Evolutionary conservation across 2,329 filamentous ascomycete genomes (phyloP), one percentile per base, ranked within the genome.

Genomic region (Alternaria brassicicola): DNA sequence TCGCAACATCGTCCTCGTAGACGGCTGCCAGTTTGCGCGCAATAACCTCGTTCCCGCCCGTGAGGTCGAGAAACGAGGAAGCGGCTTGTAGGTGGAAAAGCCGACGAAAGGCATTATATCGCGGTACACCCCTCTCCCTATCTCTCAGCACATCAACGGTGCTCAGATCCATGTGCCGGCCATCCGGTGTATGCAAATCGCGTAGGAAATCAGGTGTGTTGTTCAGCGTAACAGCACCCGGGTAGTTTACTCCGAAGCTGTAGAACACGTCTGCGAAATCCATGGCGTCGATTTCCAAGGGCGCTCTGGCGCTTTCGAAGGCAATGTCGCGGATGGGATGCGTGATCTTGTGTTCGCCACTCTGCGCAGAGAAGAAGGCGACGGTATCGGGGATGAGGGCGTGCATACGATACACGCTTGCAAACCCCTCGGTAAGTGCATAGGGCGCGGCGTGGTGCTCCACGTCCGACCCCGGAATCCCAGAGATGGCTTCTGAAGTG

Each of bases 101-200:
- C 0, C 79, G 76, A 0, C 81, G 78, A 71, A 83, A 83, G 30
- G 74, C 62, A 65, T 77, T 78, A 71, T 83, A 82, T 0, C 80
- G 74, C 0, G 80, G 80, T 3, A 82, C 78, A 21, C 80, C 80
- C 15, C 81, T 77, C 64, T 83, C 80, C 25, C 81, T 77, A 59
- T 83, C 80, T 2, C 81, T 76, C 1, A 83, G 70, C 52, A 83
- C 79, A 57, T 83, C 80, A 19, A 83, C 72, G 6, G 80, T 81
- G 17, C 77, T 80, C 58, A 83, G 65, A 61, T 83, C 80, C 9
- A 77, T 70, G 21, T 73, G 73, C 8, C 75, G 68, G 19, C 78
- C 78, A 50, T 83, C 79, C 0, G 81, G 80, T 1, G 75, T 78
- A 15, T 69, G 63, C 1, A 82, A 67, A 46, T 78, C 68, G 21